phyloP scores from a whole-genome alignment of 805 yeast species.

The Kodamaea neixiangensis region DNA sequence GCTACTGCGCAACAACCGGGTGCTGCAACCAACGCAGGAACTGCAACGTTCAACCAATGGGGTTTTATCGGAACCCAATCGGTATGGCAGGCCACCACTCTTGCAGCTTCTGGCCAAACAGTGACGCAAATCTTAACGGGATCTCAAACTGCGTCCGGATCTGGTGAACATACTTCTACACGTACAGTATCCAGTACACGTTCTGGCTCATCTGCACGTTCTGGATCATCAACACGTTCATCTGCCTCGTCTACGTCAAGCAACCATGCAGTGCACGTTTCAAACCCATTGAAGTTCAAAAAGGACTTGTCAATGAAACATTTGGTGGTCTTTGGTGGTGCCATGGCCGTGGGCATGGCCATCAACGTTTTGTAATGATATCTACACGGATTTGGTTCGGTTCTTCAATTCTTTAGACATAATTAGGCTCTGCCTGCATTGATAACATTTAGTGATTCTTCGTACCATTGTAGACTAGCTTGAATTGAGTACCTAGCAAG shows the following conservation, averaged over 20 bases:
- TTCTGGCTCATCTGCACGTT: conserved; percentile 1
- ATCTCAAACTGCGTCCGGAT: neutral
- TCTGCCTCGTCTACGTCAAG: conserved; percentile 17
- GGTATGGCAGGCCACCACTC: conserved; percentile 28
- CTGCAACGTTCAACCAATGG: conserved; percentile 38
- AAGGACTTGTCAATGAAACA: conserved; percentile 5
- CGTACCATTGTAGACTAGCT: too few relatives aligned
- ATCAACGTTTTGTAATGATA: conserved; percentile 1
- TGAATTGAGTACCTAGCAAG: neutral
- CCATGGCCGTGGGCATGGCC: neutral
- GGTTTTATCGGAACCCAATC: conserved; percentile 45
- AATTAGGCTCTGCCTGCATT: neutral
- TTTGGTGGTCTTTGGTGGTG: conserved; percentile 2
- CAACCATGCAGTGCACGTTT: conserved; percentile 20
- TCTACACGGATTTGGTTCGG: neutral
- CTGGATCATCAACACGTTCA: conserved; percentile 12
- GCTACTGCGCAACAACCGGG: conserved; percentile 14
- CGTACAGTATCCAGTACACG: neutral
- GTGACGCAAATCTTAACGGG: conserved; percentile 5
- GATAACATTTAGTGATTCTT: neutral
- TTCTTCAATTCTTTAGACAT: neutral
- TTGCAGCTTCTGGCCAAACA: conserved; percentile 2
- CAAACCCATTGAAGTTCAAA: conserved; percentile 6
- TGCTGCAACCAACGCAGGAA: conserved; percentile 5
- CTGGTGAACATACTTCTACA: neutral